A percentile compares a stretch with the other conserved stretches of the same genome.
Conservation (phyloP, 129 eudicot genomes). For the Glebionis coronaria region DNA sequence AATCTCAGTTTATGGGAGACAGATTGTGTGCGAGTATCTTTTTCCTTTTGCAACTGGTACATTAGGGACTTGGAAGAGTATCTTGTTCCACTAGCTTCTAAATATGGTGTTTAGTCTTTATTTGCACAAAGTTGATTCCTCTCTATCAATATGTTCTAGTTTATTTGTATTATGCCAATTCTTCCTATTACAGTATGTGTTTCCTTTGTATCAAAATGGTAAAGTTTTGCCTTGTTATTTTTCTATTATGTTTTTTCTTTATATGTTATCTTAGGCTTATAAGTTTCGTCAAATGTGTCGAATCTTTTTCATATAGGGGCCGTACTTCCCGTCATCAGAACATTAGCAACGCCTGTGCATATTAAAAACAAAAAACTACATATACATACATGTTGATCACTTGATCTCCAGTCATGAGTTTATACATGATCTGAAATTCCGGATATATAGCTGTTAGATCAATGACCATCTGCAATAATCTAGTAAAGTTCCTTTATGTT, state of each 20-base stretch:
- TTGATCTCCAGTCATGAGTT: background rate
- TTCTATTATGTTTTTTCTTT: background rate
- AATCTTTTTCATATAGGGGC: background rate
- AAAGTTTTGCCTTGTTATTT: background rate
- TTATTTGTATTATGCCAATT: too few species aligned
- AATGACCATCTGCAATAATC: background rate
- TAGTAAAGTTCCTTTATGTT: background rate
- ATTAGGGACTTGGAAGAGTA: too few species aligned
- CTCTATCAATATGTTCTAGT: too few species aligned
- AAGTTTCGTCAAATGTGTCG: background rate
- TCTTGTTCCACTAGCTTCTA: too few species aligned
- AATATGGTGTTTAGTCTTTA: too few species aligned
- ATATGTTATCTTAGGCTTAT: background rate
- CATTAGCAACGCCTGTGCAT: too few species aligned
- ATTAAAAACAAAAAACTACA: too few species aligned
- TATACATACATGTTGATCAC: too few species aligned
- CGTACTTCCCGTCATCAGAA: too few species aligned
- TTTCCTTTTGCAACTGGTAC: too few species aligned
- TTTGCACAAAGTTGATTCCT: too few species aligned
- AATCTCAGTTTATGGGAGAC: background rate
- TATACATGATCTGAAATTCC: background rate
- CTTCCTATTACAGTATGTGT: background rate
- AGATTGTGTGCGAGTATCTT: background rate
- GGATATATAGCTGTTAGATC: background rate
- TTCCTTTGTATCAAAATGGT: background rate